Conservation (phyloP, 805 yeast genomes). For the Yamadazyma kitorensis region DNA sequence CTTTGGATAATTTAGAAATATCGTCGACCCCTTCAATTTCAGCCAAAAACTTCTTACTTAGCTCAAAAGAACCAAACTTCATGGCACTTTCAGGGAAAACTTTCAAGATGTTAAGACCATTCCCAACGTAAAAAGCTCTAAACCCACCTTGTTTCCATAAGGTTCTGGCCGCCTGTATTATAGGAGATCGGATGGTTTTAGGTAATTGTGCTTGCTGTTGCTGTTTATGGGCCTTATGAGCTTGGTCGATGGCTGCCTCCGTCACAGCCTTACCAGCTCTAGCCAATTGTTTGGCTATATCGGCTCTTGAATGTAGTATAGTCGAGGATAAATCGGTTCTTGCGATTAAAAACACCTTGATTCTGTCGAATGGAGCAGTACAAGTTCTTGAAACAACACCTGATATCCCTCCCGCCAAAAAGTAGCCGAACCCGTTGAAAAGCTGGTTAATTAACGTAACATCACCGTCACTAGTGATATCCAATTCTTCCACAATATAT, state of each 20-base stretch:
- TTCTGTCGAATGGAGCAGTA: slow-evolving; percentile 95
- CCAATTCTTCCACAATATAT: slow-evolving; percentile 75
- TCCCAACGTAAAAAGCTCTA: slow-evolving; percentile 87
- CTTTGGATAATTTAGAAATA: slow-evolving; percentile 63
- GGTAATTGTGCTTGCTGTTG: slow-evolving; percentile 16
- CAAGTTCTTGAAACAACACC: slow-evolving; percentile 96
- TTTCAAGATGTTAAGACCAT: slow-evolving; percentile 88
- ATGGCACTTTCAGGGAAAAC: slow-evolving; percentile 97
- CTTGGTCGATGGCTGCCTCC: slow-evolving; percentile 26
- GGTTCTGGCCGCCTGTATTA: slow-evolving; percentile 75
- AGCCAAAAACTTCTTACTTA: slow-evolving; percentile 74
- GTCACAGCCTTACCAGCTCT: slow-evolving; percentile 7
- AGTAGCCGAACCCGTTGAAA: slow-evolving; percentile 82
- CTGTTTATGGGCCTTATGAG: slow-evolving; percentile 9
- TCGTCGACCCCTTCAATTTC: slow-evolving; percentile 72
- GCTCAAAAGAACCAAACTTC: slow-evolving; percentile 94
- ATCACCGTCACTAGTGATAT: slow-evolving; percentile 88
- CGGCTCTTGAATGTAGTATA: slow-evolving; percentile 53
- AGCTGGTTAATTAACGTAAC: slow-evolving; percentile 78
- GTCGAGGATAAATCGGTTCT: slow-evolving; percentile 79
- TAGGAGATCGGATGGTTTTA: slow-evolving; percentile 62
- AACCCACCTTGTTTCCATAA: slow-evolving; percentile 88
- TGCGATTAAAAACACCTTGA: slow-evolving; percentile 91
- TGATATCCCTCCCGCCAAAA: slow-evolving; percentile 90
- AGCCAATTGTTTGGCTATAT: slow-evolving; percentile 34